These are phyloP conservation scores for Psophocarpus tetragonolobus DNA, from an alignment of 306 rosid genomes.

Conservation along the genomic window DNA sequence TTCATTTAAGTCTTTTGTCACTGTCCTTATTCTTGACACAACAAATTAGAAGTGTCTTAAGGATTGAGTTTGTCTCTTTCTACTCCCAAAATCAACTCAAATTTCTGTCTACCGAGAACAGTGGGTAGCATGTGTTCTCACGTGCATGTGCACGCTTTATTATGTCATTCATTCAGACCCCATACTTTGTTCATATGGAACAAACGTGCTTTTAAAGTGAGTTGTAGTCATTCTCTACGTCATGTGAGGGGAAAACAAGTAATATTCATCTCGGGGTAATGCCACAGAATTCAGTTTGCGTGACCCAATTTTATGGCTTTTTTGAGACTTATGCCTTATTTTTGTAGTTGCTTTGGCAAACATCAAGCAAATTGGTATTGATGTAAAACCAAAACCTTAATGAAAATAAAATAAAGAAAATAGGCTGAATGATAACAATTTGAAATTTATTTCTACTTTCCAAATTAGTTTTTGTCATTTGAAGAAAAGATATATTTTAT, in stretches of 20 bases:
- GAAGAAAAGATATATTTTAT: background rate
- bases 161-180: background rate
- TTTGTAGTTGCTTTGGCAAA: background rate
- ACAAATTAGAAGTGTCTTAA: slow-evolving; percentile 2
- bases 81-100: slow-evolving; percentile 18
- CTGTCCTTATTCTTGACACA: background rate
- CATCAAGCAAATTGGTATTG: background rate
- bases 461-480: background rate
- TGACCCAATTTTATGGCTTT: background rate
- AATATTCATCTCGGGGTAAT: background rate
- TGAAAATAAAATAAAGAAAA: background rate
- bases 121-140: slow-evolving; percentile 54
- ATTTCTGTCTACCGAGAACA: slow-evolving; percentile 20
- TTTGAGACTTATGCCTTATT: background rate
- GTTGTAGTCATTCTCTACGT: background rate
- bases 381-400: background rate
- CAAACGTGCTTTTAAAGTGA: slow-evolving; percentile 15
- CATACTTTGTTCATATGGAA: slow-evolving; percentile 27
- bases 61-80: background rate
- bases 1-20: background rate
- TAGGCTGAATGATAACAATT: background rate
- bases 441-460: background rate
- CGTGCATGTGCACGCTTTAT: slow-evolving; percentile 40
- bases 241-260: background rate
- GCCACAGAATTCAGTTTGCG: background rate